Base-by-base conservation (phyloP, 2,329 filamentous ascomycete species). In the Calonectria pauciramosa region DNA sequence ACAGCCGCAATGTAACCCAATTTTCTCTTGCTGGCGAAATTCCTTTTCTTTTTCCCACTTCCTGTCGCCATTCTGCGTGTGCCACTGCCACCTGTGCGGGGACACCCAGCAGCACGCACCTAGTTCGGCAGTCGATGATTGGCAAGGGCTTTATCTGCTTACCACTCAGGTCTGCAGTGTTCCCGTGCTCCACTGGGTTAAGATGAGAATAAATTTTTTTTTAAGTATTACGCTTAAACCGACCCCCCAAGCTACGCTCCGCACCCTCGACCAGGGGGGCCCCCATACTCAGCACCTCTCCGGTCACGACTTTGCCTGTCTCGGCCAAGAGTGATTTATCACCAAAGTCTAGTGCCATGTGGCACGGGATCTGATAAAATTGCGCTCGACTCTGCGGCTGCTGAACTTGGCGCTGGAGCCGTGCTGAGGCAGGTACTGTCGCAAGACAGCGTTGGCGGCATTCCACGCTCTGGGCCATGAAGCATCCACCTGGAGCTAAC, bases 211-310 rank as follows among this genome's bases (percentile, higher is more conserved):
- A 38, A 41, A 23, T 11, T 11, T 13, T 60, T 60, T 60, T 60
- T 63, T 41, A 63, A 38, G 36, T 63, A 63, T 63, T 63, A 63
- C 56, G 56, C 56, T 63, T 63, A 63, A 63, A 63, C n/a, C 14
- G 36, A 63, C 56, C n/a, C 56, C 56, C 23, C 28, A 30, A 30
- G 20, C 56, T 16, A 63, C 56, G 23, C n/a, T 23, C 56, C 38
- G 36, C n/a, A 63, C 34, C 20, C 14, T 7, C 20, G 13, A 14
- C 36, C 34, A 23, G 23, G 56, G 56, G 51, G 51, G 26, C 14
- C 56, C 54, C 56, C n/a, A 63, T 47, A 63, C 34, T 28, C 56
- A 18, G 56, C 56, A 3, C 14, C n/a, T 41, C 36, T 28, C 56
- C 16, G 10, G 36, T n/a, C 56, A 63, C 36, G 56, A n/a, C 56